A percentile compares a stretch with the other conserved stretches of the same genome.
Evolutionary conservation across 2,329 filamentous ascomycete species (phyloP).

Genomic region (Pochonia chlamydosporia): DNA sequence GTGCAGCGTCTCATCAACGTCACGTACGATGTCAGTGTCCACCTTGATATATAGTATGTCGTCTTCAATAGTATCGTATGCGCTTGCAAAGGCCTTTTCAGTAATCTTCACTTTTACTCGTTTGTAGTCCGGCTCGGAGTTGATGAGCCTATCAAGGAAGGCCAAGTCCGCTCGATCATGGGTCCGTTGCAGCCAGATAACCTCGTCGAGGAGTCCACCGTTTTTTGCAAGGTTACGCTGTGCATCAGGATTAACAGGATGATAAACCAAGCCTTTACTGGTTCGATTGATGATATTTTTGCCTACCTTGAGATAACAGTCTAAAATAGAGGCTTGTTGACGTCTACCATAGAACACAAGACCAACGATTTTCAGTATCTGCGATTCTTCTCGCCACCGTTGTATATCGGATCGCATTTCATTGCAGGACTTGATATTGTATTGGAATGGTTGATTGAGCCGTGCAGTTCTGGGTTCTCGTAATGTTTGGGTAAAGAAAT

Average conservation of each 20-base stretch:
- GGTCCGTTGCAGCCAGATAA: constrained; percentile 39
- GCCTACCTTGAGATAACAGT: constrained; percentile 38
- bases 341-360: constrained; percentile 41
- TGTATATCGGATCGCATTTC: background rate
- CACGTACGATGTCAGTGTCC: constrained; percentile 32
- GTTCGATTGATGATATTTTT: too few relatives aligned
- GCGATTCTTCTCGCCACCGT: background rate
- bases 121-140: constrained; percentile 30
- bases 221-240: constrained; percentile 38
- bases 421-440: background rate
- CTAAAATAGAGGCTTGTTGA: constrained; percentile 37
- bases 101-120: constrained; percentile 22
- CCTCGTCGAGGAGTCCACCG: constrained; percentile 37
- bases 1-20: background rate
- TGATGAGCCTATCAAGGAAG: constrained; percentile 31
- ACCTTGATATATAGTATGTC: constrained; percentile 36
- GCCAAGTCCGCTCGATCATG: constrained; percentile 15
- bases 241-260: background rate
- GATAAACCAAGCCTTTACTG: too few relatives aligned
- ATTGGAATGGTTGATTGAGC: background rate
- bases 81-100: constrained; percentile 25
- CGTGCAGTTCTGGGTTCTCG: background rate
- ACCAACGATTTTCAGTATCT: constrained; percentile 31
- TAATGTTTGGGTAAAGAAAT: background rate
- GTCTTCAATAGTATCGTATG: constrained; percentile 40